Percentiles rank a stretch among this genome's conserved stretches.
Conservation (phyloP, 495 filamentous ascomycete species). For the Haplographium delicatum region DNA sequence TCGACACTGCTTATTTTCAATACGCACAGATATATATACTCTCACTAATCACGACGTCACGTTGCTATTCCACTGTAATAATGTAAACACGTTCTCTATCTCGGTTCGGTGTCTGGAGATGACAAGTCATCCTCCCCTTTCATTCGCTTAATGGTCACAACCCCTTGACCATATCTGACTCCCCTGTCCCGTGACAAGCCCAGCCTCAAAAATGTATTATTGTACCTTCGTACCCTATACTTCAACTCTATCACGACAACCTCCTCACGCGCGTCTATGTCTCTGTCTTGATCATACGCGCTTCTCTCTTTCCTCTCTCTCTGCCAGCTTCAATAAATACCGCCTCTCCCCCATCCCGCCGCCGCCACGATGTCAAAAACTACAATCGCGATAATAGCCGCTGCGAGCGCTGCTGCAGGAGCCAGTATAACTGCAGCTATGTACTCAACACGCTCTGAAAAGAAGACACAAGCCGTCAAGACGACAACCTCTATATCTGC, state of each 20-base stretch:
- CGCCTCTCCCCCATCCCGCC: neutral
- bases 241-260: conserved; percentile 8
- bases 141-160: too few species aligned
- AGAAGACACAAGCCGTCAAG: conserved; percentile 36
- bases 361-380: conserved; percentile 66
- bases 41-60: too few species aligned
- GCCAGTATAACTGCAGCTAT: conserved; percentile 78
- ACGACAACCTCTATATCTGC: conserved; percentile 40
- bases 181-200: too few species aligned
- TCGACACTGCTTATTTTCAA: too few species aligned
- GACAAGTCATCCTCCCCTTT: too few species aligned
- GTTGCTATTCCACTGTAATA: too few species aligned
- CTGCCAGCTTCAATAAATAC: conserved; percentile 18
- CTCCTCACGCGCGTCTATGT: conserved; percentile 19
- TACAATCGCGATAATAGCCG: conserved; percentile 82
- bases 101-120: too few species aligned
- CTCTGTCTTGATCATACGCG: conserved; percentile 17
- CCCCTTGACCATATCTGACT: too few species aligned
- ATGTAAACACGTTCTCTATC: too few species aligned
- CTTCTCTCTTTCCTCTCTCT: neutral
- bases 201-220: too few species aligned
- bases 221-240: too few species aligned
- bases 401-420: conserved; percentile 81
- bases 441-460: conserved; percentile 57
- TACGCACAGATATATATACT: too few species aligned